Percentiles rank a stretch among this genome's conserved stretches.
Conservation (phyloP, 2,329 filamentous ascomycete species). For the Coccinonectria pachysandricola region DNA sequence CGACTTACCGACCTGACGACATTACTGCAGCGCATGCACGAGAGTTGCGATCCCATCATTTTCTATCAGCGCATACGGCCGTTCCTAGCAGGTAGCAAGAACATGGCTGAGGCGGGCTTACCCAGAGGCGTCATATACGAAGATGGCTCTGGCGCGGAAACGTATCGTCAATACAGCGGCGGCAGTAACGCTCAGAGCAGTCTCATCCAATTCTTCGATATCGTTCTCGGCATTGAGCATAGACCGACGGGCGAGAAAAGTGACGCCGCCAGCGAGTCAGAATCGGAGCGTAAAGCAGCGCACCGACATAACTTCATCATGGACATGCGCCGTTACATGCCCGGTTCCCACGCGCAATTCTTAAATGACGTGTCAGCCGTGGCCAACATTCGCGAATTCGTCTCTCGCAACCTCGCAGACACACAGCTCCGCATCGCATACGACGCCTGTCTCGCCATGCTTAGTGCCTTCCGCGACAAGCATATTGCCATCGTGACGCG, state of each 20-base stretch:
- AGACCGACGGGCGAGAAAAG: slow-evolving; percentile 71
- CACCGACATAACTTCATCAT: slow-evolving; percentile 73
- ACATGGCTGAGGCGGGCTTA: slow-evolving; percentile 90
- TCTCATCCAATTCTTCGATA: slow-evolving; percentile 93
- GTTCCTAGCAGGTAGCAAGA: slow-evolving; percentile 91
- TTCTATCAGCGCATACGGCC: slow-evolving; percentile 97
- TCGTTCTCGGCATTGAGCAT: slow-evolving; percentile 82
- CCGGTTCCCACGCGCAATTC: slow-evolving; percentile 82
- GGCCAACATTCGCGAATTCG: slow-evolving; percentile 80
- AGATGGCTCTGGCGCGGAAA: slow-evolving; percentile 55
- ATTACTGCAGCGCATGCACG: slow-evolving; percentile 82
- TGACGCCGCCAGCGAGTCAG: slow-evolving; percentile 30
- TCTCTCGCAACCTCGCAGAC: slow-evolving; percentile 52
- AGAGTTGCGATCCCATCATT: slow-evolving; percentile 84
- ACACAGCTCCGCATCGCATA: slow-evolving; percentile 67
- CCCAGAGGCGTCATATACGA: slow-evolving; percentile 84
- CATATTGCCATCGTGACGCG: slow-evolving; percentile 94
- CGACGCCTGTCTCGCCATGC: slow-evolving; percentile 73
- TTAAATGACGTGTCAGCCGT: slow-evolving; percentile 68
- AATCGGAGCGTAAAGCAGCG: slow-evolving; percentile 33
- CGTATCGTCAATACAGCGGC: slow-evolving; percentile 78
- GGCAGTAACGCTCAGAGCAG: slow-evolving; percentile 97
- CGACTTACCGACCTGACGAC: slow-evolving; percentile 73
- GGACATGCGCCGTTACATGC: slow-evolving; percentile 98
- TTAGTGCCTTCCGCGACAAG: slow-evolving; percentile 68